Percentiles rank a stretch among this genome's conserved stretches.
Evolutionary conservation across 2,329 filamentous ascomycete genomes (phyloP).

Genomic region (Amauroascus niger): DNA sequence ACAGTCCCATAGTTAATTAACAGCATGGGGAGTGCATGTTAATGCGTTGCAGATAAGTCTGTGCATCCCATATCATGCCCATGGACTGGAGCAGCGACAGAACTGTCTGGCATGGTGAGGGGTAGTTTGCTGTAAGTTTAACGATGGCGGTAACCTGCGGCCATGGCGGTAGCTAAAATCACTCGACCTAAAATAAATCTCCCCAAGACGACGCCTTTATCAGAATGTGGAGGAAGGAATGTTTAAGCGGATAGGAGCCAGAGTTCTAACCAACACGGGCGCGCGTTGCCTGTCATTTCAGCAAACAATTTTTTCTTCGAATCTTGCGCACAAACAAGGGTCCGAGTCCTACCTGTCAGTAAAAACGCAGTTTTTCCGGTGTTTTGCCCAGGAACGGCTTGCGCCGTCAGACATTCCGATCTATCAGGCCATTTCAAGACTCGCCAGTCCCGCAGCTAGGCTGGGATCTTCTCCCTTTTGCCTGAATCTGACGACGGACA

Average conservation of each 20-base stretch:
- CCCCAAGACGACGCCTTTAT: neutral
- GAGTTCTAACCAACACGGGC: neutral
- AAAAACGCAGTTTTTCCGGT: neutral
- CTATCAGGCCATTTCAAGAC: constrained; percentile 10
- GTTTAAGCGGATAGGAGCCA: neutral
- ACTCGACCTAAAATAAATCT: neutral
- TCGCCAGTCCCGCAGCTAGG: constrained; percentile 1
- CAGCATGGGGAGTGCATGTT: constrained; percentile 1
- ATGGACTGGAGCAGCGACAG: neutral
- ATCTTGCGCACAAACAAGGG: neutral
- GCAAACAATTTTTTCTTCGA: neutral
- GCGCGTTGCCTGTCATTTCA: neutral
- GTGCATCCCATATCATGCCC: neutral
- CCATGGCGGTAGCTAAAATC: constrained; percentile 2
- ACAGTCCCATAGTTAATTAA: neutral
- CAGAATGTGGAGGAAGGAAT: neutral
- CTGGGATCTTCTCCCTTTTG: neutral
- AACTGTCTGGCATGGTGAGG: neutral
- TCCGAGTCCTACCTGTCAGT: constrained; percentile 1
- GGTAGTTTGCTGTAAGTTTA: neutral
- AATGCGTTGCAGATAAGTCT: neutral
- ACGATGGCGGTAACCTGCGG: neutral
- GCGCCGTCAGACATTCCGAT: neutral
- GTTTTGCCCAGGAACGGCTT: constrained; percentile 1
- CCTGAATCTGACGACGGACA: neutral